phyloP scores from a whole-genome alignment of 2,329 filamentous ascomycete species.

The Hypoxylon sp. region DNA sequence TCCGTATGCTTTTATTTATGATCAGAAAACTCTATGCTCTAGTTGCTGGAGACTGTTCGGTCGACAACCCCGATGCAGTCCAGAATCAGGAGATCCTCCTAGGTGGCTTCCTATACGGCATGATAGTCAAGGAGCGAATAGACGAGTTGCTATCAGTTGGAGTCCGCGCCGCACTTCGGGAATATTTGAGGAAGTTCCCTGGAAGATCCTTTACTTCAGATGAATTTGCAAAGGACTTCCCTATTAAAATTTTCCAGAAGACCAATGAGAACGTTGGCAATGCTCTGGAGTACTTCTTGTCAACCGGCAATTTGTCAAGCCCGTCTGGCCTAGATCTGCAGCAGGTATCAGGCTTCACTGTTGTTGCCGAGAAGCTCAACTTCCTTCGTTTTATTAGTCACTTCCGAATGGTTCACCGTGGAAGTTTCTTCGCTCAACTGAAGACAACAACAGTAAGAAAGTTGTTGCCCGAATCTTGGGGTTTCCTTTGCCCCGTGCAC shows the following conservation, averaged over 20 bases:
- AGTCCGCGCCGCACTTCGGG: conserved; percentile 67
- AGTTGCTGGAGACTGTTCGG: conserved; percentile 90
- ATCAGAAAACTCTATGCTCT: conserved; percentile 94
- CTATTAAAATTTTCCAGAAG: conserved; percentile 80
- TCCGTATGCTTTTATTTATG: conserved; percentile 95
- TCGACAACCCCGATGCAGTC: conserved; percentile 96
- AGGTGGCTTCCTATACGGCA: conserved; percentile 92
- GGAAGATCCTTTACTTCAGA: conserved; percentile 82
- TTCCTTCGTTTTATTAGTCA: conserved; percentile 98
- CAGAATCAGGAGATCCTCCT: conserved; percentile 96
- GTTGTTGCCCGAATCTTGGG: conserved; percentile 95
- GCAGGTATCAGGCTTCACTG: conserved; percentile 93
- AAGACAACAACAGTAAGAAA: conserved; percentile 98
- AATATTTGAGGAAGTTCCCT: conserved; percentile 69
- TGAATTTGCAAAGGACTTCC: conserved; percentile 85
- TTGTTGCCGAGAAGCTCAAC: conserved; percentile 99
- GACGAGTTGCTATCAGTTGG: conserved; percentile 83
- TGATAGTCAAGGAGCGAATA: conserved; percentile 94
- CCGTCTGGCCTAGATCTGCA: conserved; percentile 94
- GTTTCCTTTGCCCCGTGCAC: conserved; percentile 96
- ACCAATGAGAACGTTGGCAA: conserved; percentile 92
- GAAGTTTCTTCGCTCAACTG: conserved; percentile 97
- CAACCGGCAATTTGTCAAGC: conserved; percentile 93
- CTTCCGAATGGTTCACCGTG: conserved; percentile 99
- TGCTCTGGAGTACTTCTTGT: conserved; percentile 93